phyloP scores from a whole-genome alignment of 139 green algal species.

The Closterium sp. region DNA sequence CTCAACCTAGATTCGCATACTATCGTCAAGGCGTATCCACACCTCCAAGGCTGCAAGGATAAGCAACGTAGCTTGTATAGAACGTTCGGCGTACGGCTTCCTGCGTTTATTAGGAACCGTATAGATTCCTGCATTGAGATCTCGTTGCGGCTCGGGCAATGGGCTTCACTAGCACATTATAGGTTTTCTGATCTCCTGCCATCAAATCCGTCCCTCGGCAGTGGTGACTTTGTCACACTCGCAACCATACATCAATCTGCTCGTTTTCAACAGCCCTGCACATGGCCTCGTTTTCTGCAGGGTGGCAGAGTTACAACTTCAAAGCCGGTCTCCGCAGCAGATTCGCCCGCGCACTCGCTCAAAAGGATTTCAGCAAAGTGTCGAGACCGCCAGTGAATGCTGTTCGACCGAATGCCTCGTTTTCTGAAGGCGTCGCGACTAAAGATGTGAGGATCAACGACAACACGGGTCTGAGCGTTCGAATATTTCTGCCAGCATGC shows the following conservation, averaged over 20 bases:
- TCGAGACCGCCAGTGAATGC: neutral
- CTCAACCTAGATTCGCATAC: neutral
- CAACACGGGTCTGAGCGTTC: conserved; percentile 12
- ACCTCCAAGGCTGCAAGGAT: neutral
- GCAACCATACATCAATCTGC: neutral
- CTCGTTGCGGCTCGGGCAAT: neutral
- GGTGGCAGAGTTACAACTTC: conserved; percentile 11
- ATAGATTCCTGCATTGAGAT: neutral
- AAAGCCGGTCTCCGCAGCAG: neutral
- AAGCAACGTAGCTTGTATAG: neutral
- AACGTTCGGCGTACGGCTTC: neutral
- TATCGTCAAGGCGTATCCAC: neutral
- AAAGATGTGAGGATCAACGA: conserved; percentile 32
- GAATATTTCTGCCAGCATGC: conserved; percentile 32
- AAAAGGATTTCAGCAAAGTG: neutral
- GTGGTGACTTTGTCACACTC: neutral
- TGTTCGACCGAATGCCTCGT: conserved; percentile 20
- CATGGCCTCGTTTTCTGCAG: neutral
- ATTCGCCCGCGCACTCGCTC: neutral
- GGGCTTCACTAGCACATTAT: neutral
- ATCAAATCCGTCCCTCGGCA: neutral
- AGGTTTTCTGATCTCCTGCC: neutral
- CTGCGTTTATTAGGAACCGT: neutral
- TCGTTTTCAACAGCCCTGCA: neutral
- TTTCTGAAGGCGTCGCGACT: conserved; percentile 26